A percentile compares a stretch with the other conserved stretches of the same genome.
These are phyloP conservation scores for Pseudoneurospora amorphoporcata DNA, from an alignment of 495 filamentous ascomycete species.

Conservation along the genomic window DNA sequence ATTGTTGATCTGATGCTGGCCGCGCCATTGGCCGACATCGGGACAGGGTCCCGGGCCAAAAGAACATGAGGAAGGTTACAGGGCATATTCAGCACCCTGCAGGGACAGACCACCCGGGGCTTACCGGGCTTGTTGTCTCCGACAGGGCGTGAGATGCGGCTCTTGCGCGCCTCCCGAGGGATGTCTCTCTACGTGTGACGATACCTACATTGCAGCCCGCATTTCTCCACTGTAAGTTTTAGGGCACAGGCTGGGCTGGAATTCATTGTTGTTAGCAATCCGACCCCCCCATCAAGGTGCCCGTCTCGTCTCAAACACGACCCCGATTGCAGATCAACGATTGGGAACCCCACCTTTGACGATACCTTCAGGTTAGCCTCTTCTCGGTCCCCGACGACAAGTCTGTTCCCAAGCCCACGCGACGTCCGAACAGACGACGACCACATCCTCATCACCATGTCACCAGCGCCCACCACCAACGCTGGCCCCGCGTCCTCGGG, in stretches of 20 bases:
- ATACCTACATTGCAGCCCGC: neutral
- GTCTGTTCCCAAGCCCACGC: neutral
- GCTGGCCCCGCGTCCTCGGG: neutral
- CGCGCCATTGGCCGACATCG: neutral
- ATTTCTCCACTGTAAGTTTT: neutral
- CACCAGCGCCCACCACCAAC: conserved; percentile 1
- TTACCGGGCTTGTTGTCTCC: neutral
- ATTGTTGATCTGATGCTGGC: neutral
- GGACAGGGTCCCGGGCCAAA: neutral
- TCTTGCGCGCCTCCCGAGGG: neutral
- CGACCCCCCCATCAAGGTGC: neutral
- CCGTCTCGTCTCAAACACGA: neutral
- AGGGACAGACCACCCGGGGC: neutral
- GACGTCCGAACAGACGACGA: neutral
- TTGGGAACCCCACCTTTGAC: neutral
- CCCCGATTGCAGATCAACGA: neutral
- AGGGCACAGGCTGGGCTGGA: neutral
- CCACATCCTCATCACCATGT: neutral
- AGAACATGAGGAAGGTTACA: neutral
- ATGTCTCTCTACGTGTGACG: neutral
- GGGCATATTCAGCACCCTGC: neutral
- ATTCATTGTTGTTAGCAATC: neutral
- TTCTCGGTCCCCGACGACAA: neutral
- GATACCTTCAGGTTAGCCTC: neutral
- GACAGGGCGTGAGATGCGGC: neutral